Evolutionary conservation across 2,329 filamentous ascomycete species (phyloP).

Genomic region (Nothomitra cinnamomea): DNA sequence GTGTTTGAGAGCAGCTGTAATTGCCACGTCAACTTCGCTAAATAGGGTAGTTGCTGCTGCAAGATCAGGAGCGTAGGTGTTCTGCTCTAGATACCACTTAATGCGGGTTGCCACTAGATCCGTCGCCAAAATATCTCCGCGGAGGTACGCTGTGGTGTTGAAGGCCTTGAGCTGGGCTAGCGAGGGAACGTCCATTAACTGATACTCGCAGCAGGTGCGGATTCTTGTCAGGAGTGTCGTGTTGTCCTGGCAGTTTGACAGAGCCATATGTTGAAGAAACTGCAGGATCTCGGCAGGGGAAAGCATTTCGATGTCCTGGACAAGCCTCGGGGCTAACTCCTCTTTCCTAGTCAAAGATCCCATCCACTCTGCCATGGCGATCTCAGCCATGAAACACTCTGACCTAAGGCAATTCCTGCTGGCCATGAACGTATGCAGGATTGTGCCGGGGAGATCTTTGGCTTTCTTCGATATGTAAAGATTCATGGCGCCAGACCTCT

Average conservation of each 20-base stretch:
- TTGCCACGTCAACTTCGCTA: neutral
- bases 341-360: constrained; percentile 16
- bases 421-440: constrained; percentile 30
- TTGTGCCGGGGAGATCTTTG: constrained; percentile 24
- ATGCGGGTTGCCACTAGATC: constrained; percentile 23
- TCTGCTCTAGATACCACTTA: constrained; percentile 25
- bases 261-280: constrained; percentile 22
- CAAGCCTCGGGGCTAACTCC: constrained; percentile 22
- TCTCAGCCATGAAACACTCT: constrained; percentile 24
- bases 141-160: constrained; percentile 23
- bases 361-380: constrained; percentile 21
- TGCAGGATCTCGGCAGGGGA: constrained; percentile 26
- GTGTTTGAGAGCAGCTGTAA: neutral
- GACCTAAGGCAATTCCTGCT: constrained; percentile 23
- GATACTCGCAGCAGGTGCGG: constrained; percentile 18
- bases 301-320: constrained; percentile 25
- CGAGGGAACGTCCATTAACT: constrained; percentile 23
- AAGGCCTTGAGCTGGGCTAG: constrained; percentile 23
- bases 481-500: constrained; percentile 16
- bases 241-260: constrained; percentile 14
- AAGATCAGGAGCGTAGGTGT: neutral
- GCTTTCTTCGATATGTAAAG: constrained; percentile 28
- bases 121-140: constrained; percentile 21
- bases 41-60: neutral
- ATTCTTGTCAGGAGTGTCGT: constrained; percentile 17